Evolutionary conservation across 2,329 filamentous ascomycete genomes (phyloP).

Genomic region (Aspergillus sp.): DNA sequence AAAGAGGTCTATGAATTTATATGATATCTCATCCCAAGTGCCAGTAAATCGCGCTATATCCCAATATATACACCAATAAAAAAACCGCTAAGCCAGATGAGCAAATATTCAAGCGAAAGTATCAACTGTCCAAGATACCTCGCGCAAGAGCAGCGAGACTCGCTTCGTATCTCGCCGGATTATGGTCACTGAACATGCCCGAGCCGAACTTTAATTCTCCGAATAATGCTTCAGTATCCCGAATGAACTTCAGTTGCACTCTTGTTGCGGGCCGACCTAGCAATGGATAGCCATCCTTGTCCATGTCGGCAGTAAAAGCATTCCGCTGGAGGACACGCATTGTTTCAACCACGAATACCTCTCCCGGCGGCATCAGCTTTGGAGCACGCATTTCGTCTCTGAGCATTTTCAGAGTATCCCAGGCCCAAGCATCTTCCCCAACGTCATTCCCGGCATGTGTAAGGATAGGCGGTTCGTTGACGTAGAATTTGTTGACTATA

Average conservation of each 20-base stretch:
- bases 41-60: neutral
- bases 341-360: constrained; percentile 73
- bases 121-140: constrained; percentile 46
- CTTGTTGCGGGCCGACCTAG: constrained; percentile 68
- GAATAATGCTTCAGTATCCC: constrained; percentile 70
- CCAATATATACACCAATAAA: constrained; percentile 2
- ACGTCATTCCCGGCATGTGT: constrained; percentile 52
- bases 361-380: constrained; percentile 73
- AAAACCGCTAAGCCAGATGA: neutral
- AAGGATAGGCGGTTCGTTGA: constrained; percentile 47
- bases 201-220: constrained; percentile 70
- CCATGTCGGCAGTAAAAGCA: constrained; percentile 56
- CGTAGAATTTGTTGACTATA: constrained; percentile 64
- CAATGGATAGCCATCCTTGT: constrained; percentile 45
- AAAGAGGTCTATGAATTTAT: neutral
- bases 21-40: neutral
- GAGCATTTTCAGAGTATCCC: constrained; percentile 66
- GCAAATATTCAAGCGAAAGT: neutral
- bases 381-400: constrained; percentile 67
- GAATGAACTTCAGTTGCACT: constrained; percentile 69
- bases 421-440: constrained; percentile 69
- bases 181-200: constrained; percentile 76
- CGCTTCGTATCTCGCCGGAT: constrained; percentile 71
- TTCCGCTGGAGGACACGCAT: constrained; percentile 68
- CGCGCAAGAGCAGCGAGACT: constrained; percentile 62